A percentile compares a stretch with the other conserved stretches of the same genome.
Conservation (phyloP, 2,329 filamentous ascomycete species). For the Fusarium caatingaense region DNA sequence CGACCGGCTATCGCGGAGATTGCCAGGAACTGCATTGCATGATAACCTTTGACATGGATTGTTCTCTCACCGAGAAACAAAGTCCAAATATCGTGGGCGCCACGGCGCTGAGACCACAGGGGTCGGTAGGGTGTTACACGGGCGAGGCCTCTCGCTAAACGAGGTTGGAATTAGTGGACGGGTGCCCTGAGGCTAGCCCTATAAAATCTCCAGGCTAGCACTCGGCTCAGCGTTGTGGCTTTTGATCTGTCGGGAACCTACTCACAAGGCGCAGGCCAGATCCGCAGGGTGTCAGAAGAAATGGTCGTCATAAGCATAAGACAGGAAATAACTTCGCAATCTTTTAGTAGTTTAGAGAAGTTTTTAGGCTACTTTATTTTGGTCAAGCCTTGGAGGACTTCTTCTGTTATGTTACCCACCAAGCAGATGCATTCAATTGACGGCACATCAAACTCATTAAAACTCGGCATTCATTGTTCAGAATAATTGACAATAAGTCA, state of each 20-base stretch:
- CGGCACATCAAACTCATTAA: neutral
- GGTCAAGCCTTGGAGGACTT: too few relatives aligned
- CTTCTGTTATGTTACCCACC: too few relatives aligned
- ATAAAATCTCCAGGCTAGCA: neutral
- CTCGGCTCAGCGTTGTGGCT: neutral
- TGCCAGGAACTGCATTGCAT: neutral
- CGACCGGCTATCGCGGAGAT: neutral
- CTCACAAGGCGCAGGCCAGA: neutral
- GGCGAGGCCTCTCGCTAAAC: neutral
- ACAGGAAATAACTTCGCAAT: too few relatives aligned
- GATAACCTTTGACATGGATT: neutral
- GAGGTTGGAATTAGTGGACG: neutral
- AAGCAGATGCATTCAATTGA: neutral
- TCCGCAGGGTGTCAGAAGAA: neutral
- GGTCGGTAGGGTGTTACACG: too few relatives aligned
- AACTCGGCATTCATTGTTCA: neutral
- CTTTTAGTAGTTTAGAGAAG: too few relatives aligned
- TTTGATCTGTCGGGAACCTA: neutral
- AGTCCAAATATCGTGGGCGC: neutral
- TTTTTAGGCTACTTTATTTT: too few relatives aligned
- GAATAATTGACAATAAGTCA: slow-evolving; percentile 22
- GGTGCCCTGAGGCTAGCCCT: neutral
- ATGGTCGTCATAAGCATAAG: too few relatives aligned
- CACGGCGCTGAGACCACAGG: neutral
- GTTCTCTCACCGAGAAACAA: rapidly evolving